phyloP scores from a whole-genome alignment of 2,329 filamentous ascomycete genomes.

The Magnaporthales sp. region DNA sequence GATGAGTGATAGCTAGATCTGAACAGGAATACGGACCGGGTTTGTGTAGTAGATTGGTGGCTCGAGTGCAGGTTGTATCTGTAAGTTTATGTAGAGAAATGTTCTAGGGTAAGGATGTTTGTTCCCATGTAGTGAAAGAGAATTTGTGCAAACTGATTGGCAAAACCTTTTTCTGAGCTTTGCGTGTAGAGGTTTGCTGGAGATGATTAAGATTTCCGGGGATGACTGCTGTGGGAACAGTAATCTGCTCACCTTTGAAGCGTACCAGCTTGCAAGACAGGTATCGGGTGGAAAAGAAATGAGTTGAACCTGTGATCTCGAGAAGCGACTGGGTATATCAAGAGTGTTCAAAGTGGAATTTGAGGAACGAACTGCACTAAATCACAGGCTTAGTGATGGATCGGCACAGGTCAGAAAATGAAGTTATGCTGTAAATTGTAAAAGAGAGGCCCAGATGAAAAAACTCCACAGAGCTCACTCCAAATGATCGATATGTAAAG shows the following conservation, averaged over 20 bases:
- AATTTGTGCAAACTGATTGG: not conserved
- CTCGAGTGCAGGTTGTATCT: not conserved
- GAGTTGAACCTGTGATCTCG: not conserved
- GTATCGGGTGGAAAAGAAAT: not conserved
- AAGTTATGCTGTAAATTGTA: not conserved
- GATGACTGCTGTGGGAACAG: not conserved
- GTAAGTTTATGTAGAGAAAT: not conserved
- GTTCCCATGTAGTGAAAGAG: not conserved
- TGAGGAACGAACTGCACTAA: not conserved
- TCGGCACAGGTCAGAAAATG: not conserved
- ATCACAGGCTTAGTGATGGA: not conserved
- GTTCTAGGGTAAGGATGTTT: not conserved
- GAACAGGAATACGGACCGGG: not conserved
- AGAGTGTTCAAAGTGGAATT: not conserved
- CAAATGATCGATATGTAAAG: not conserved
- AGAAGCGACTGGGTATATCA: not conserved
- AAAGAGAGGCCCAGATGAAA: not conserved
- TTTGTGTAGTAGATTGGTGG: not conserved
- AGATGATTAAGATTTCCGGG: not conserved
- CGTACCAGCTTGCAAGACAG: not conserved
- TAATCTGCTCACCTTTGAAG: not conserved
- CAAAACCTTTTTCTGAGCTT: not conserved
- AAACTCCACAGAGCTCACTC: accelerated
- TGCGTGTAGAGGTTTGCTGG: not conserved
- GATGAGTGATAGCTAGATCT: not conserved